Percentiles rank a stretch among this genome's conserved stretches.
Evolutionary conservation across 768 basidiomycete genomes (phyloP).

Genomic region (Lactifluus volemus): DNA sequence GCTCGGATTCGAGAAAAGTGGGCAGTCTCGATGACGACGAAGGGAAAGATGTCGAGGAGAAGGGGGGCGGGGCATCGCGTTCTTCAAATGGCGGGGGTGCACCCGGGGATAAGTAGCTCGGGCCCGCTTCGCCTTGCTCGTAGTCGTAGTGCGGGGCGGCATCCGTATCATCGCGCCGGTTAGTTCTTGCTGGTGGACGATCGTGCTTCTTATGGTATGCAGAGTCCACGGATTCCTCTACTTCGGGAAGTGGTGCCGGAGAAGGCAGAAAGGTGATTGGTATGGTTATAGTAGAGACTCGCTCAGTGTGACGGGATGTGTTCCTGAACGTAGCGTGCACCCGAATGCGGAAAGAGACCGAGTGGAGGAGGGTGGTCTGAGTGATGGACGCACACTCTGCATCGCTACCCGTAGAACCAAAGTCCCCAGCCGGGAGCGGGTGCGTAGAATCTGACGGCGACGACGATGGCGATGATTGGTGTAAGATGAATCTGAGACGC

Average conservation of each 20-base stretch:
- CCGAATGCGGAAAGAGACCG: conserved; percentile 68
- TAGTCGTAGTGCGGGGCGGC: conserved; percentile 55
- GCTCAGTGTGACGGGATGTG: conserved; percentile 57
- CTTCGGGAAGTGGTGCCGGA: conserved; percentile 70
- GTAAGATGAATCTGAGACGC: conserved; percentile 73
- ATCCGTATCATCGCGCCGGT: conserved; percentile 60
- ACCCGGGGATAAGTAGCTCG: conserved; percentile 52
- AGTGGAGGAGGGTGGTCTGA: conserved; percentile 75
- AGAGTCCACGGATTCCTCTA: conserved; percentile 59
- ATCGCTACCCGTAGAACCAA: conserved; percentile 45
- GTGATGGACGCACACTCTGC: conserved; percentile 68
- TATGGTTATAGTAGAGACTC: conserved; percentile 52
- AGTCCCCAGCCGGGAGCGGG: conserved; percentile 35
- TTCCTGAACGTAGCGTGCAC: conserved; percentile 74
- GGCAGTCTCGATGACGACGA: conserved; percentile 44
- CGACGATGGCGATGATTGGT: conserved; percentile 45
- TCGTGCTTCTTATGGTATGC: conserved; percentile 89
- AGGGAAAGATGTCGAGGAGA: conserved; percentile 30
- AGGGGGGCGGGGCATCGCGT: conserved; percentile 71
- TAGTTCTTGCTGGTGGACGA: conserved; percentile 62
- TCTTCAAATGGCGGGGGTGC: conserved; percentile 85
- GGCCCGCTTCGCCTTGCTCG: conserved; percentile 58
- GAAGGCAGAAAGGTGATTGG: conserved; percentile 68
- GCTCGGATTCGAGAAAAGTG: conserved; percentile 75
- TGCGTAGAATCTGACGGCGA: conserved; percentile 39